phyloP scores from a whole-genome alignment of 1,284 basidiomycete species.

The Phellinidium pouzarii region DNA sequence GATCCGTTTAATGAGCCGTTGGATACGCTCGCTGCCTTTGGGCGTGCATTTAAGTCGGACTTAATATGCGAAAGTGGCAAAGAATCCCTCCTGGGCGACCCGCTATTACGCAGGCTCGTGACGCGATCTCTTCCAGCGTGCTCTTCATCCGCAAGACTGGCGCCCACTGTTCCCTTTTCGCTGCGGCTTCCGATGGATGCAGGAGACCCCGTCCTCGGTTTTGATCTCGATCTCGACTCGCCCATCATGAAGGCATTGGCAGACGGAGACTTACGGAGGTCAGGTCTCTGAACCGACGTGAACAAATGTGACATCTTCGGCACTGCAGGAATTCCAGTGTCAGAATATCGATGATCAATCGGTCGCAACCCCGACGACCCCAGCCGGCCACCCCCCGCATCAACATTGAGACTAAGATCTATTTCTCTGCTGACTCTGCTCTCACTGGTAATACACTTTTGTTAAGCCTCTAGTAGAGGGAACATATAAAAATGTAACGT shows the following conservation, averaged over 20 bases:
- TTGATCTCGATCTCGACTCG: not conserved
- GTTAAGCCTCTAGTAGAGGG: not conserved
- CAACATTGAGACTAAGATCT: constrained; percentile 5
- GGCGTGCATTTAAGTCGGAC: not conserved
- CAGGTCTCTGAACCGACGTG: constrained; percentile 7
- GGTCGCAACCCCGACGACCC: constrained; percentile 1
- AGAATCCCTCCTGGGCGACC: not conserved
- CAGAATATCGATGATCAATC: constrained; percentile 11
- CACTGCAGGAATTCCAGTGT: constrained; percentile 9
- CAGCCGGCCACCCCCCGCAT: not conserved
- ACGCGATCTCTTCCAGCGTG: constrained; percentile 1
- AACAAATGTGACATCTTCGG: constrained; percentile 7
- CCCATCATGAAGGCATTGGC: not conserved
- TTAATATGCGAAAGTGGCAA: constrained; percentile 4
- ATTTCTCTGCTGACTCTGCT: constrained; percentile 13
- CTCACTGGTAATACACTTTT: not conserved
- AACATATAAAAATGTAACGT: not conserved
- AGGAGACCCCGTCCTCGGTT: constrained; percentile 6
- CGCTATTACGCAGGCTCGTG: constrained; percentile 4
- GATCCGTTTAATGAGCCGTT: constrained; percentile 9
- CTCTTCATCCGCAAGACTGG: not conserved
- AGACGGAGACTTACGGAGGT: constrained; percentile 11
- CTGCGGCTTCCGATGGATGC: not conserved
- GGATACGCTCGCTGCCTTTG: constrained; percentile 11
- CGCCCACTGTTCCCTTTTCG: not conserved